phyloP scores from a whole-genome alignment of 176 grass and related monocot species.

The Phoenix roebelenii region DNA sequence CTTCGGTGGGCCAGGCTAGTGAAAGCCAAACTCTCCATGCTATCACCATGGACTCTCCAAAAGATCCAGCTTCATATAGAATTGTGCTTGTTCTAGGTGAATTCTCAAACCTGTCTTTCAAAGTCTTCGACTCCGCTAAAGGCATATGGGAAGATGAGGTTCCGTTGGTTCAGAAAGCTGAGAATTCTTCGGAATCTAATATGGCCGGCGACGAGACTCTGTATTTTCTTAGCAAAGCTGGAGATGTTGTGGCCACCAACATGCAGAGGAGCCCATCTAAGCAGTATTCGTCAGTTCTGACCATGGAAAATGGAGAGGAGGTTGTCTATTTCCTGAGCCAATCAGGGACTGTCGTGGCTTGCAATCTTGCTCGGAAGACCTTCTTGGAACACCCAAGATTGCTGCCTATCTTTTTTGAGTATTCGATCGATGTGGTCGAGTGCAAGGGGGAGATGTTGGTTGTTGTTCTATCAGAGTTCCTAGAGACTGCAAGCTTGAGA shows the following conservation, averaged over 20 bases:
- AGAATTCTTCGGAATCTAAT: slow-evolving; percentile 8
- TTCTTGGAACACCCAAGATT: slow-evolving; percentile 60
- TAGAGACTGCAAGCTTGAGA: slow-evolving; percentile 56
- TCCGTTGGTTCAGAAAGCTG: slow-evolving; percentile 22
- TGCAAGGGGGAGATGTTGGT: slow-evolving; percentile 45
- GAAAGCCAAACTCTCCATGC: slow-evolving; percentile 31
- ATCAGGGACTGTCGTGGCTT: slow-evolving; percentile 50
- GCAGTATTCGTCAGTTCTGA: slow-evolving; percentile 56
- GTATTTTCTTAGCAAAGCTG: slow-evolving; percentile 80
- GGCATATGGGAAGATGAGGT: slow-evolving; percentile 39
- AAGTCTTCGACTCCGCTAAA: slow-evolving; percentile 36
- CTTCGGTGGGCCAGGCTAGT: neutral
- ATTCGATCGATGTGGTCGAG: slow-evolving; percentile 81
- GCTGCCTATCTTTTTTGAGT: slow-evolving; percentile 46
- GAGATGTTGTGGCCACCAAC: slow-evolving; percentile 57
- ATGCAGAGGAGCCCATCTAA: slow-evolving; percentile 54
- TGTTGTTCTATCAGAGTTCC: slow-evolving; percentile 76
- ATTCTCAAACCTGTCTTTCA: slow-evolving; percentile 40
- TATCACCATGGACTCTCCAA: slow-evolving; percentile 43
- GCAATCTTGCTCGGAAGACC: slow-evolving; percentile 34
- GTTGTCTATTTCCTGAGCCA: slow-evolving; percentile 62
- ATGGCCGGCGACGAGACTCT: slow-evolving; percentile 31
- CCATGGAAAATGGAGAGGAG: slow-evolving; percentile 17
- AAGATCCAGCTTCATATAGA: slow-evolving; percentile 26
- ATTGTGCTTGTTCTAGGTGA: slow-evolving; percentile 56